A percentile compares a stretch with the other conserved stretches of the same genome.
Conservation (phyloP, 73 alveolate genomes). For the Stentor coeruleus region DNA sequence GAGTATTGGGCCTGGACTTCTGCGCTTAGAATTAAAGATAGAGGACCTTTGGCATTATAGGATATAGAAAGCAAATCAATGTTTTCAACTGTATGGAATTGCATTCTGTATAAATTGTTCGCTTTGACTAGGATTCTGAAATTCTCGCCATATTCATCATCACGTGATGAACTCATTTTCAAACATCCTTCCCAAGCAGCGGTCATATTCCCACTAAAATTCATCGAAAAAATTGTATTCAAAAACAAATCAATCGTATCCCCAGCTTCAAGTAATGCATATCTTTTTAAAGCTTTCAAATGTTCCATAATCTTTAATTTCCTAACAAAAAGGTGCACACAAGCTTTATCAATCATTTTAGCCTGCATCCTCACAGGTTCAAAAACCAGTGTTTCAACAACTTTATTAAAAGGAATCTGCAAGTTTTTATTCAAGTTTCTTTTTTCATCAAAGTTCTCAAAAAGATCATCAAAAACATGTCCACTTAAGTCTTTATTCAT, state of each 20-base stretch:
- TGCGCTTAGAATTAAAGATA: neutral
- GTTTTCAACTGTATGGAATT: neutral
- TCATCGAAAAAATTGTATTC: neutral
- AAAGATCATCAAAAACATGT: neutral
- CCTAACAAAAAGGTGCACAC: neutral
- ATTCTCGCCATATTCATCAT: neutral
- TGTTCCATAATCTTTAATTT: conserved; percentile 2
- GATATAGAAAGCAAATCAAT: neutral
- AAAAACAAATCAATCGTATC: conserved; percentile 17
- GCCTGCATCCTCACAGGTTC: conserved; percentile 19
- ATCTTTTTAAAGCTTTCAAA: conserved; percentile 16
- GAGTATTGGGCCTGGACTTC: neutral
- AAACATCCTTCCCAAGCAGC: neutral
- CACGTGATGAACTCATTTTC: conserved; percentile 3
- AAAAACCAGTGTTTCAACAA: neutral
- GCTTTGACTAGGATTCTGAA: neutral
- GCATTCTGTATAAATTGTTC: neutral
- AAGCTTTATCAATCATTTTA: neutral
- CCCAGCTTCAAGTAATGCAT: conserved; percentile 24
- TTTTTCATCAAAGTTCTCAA: neutral
- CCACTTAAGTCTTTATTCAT: neutral
- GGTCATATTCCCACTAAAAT: neutral
- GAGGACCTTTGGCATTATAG: neutral
- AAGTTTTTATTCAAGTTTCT: neutral
- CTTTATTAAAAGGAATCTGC: neutral